Evolutionary conservation across 2,329 filamentous ascomycete species (phyloP).

Genomic region (Lasiodiplodia sp.): DNA sequence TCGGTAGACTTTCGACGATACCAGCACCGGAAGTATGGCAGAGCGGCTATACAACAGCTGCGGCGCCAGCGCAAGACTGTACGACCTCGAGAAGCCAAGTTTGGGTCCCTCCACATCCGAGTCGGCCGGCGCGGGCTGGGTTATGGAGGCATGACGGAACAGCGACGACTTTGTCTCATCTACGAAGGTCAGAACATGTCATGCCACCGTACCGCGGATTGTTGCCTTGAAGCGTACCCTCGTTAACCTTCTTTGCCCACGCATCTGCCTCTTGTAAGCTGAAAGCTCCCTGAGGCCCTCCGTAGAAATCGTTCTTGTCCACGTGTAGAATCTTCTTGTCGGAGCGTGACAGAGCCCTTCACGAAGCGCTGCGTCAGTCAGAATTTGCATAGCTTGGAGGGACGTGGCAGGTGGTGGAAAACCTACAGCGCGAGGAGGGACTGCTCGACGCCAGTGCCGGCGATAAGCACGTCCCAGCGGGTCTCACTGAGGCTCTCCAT

Average conservation of each 20-base stretch:
- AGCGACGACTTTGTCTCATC: conserved; percentile 10
- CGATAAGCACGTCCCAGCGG: conserved; percentile 61
- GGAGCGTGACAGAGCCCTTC: conserved; percentile 89
- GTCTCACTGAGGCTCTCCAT: conserved; percentile 61
- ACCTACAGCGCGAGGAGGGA: conserved; percentile 63
- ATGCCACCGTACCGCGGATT: neutral
- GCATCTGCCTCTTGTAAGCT: conserved; percentile 80
- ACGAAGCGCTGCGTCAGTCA: conserved; percentile 72
- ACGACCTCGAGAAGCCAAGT: conserved; percentile 73
- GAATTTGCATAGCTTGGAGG: conserved; percentile 54
- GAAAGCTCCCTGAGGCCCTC: conserved; percentile 83
- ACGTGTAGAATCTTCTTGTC: conserved; percentile 91
- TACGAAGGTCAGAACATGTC: conserved; percentile 5
- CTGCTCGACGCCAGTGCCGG: conserved; percentile 61
- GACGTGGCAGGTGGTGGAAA: conserved; percentile 29
- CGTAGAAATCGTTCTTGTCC: conserved; percentile 88
- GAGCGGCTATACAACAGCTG: conserved; percentile 88
- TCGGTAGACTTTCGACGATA: conserved; percentile 87
- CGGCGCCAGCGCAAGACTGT: conserved; percentile 83
- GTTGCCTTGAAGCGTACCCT: conserved; percentile 39
- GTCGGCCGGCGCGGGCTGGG: conserved; percentile 32
- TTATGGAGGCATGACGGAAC: conserved; percentile 41
- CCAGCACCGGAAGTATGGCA: conserved; percentile 76
- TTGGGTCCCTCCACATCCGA: conserved; percentile 40
- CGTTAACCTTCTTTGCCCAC: conserved; percentile 66